Evolutionary conservation across 2,329 filamentous ascomycete genomes (phyloP).

Genomic region (Cercospora sp.): DNA sequence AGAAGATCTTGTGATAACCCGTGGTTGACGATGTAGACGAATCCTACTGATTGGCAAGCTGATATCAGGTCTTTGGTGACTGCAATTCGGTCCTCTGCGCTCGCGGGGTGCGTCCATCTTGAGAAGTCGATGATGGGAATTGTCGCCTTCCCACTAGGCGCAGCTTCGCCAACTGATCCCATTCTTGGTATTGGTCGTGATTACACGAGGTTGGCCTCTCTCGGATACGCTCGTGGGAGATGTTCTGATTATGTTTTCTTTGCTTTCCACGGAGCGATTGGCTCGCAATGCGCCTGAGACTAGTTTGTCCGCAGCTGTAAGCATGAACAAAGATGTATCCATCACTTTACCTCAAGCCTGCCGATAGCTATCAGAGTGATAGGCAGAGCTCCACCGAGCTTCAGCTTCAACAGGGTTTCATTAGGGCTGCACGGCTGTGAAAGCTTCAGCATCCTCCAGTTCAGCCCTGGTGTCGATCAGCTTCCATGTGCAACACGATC

Average conservation of each 20-base stretch:
- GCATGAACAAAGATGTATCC: not conserved
- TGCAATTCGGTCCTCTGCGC: not conserved
- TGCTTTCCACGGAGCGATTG: not conserved
- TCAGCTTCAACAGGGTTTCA: not conserved
- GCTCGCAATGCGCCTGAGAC: not conserved
- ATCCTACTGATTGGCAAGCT: slow-evolving; percentile 44
- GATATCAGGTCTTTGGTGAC: slow-evolving; percentile 41
- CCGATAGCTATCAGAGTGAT: not conserved
- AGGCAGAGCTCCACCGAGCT: slow-evolving; percentile 1
- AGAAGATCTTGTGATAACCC: slow-evolving; percentile 39
- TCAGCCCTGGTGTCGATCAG: not conserved
- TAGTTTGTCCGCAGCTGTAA: not conserved
- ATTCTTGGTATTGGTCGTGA: not conserved
- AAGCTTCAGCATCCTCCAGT: not conserved
- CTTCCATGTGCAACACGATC: not conserved
- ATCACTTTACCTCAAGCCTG: not conserved
- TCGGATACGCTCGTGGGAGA: not conserved
- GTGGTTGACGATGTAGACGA: slow-evolving; percentile 47
- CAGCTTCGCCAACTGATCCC: not conserved
- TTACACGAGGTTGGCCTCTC: not conserved
- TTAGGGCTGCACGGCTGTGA: not conserved
- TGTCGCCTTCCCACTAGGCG: not conserved
- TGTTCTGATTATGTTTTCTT: not conserved
- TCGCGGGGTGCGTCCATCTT: slow-evolving; percentile 12
- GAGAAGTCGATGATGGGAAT: slow-evolving; percentile 32